Base-by-base conservation (phyloP, 768 basidiomycete species). In the Hypholoma fasciculare region DNA sequence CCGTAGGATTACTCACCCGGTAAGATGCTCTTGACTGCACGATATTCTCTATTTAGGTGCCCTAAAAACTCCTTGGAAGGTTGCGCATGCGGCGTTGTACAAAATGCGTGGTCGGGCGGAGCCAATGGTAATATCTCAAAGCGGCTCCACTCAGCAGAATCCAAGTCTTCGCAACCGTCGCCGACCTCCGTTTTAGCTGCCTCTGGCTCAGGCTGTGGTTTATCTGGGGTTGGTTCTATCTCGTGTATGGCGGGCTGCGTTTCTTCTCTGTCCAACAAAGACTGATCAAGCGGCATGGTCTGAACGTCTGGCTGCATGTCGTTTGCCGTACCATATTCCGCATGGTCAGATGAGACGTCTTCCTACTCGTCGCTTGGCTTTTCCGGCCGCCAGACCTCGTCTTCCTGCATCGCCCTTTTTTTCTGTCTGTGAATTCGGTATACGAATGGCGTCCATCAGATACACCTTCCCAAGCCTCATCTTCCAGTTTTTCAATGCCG, bases 51-150 rank as follows among this genome's bases (percentile, higher is more conserved):
- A 30, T 82, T 78, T 54, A 97, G 67, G n/a, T 95, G 85, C 36
- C 80, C 76, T 52, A 92, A 76, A 72, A 95, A 98, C 12, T 78
- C 65, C 66, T 89, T 91, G 7, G 87, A 85, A 3, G 89, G 87
- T 58, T 86, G 85, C 8, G 82, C 75, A 17, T 85, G 80, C 2
- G 82, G 61, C 16, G 85, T 81, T 34, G 78, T 78, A 68, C 82
- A 82, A 72, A 89, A 98, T 2, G 91, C 88, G 64, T 98, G 95
- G 66, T 97, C 95, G 48, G 63, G 63, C 23, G 95, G 94, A 14
- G 89, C 88, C 34, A 83, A 80, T 34, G 92, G 71, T 23, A 94
- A 75, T 43, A 96, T 75, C 54, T 88, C 87, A 66, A 98, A 98
- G n/a, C 86, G 84, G 62, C 85, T 85, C 93, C 92, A 95, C 40